Conservation (phyloP, 768 basidiomycete genomes). For the Rhizopogon vinicolor region DNA sequence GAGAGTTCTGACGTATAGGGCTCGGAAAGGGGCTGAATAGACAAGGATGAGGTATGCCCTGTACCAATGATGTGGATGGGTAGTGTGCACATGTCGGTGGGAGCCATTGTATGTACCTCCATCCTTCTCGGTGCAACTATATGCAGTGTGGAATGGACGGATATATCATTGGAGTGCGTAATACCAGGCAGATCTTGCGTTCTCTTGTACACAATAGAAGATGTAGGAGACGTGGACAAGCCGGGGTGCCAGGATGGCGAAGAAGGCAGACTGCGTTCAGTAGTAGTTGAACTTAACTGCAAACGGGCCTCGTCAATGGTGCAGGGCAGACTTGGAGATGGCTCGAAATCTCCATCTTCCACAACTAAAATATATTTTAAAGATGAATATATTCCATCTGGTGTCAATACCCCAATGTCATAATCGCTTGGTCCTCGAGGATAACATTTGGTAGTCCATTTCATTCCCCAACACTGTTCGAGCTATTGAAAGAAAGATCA, state of each 20-base stretch:
- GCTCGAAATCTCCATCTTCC: background rate
- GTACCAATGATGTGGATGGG: background rate
- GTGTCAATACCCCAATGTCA: background rate
- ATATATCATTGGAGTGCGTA: background rate
- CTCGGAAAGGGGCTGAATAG: background rate
- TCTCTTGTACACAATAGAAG: background rate
- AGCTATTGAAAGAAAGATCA: constrained; percentile 13
- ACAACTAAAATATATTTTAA: background rate
- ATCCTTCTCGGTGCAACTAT: background rate
- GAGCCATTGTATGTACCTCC: background rate
- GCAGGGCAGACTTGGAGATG: background rate
- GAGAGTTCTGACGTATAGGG: background rate
- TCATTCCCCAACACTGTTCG: constrained; percentile 26
- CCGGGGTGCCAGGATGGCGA: background rate
- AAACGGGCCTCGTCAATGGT: background rate
- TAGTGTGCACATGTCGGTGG: too few relatives aligned
- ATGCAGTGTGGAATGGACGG: background rate
- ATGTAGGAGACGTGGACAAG: background rate
- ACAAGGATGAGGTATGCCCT: background rate
- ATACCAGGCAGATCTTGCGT: background rate
- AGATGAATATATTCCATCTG: background rate
- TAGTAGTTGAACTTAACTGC: background rate
- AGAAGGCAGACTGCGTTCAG: background rate
- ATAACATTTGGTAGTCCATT: constrained; percentile 19
- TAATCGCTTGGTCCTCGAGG: constrained; percentile 20